Evolutionary conservation across 2,329 filamentous ascomycete genomes (phyloP), one percentile per base, ranked within the genome.

Genomic region (Claviceps arundinis): DNA sequence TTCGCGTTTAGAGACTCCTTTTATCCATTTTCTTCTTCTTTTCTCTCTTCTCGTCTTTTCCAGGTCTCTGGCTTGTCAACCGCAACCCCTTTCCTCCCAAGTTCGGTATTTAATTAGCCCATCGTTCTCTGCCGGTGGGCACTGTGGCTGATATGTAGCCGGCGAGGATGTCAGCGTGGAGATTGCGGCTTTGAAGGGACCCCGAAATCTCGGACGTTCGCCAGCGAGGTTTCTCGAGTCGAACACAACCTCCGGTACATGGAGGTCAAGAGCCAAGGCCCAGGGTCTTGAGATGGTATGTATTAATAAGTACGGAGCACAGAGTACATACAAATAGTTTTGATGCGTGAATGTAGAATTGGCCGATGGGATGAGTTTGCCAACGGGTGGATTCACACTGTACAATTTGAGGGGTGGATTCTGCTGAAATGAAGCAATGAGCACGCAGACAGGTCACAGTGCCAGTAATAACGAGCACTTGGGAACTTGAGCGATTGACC

Each of bases 401-500:
- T 47, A 17, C 50, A 43, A 24, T 19, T 16, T 14, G 6, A 43
- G 40, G 40, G 34, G 51, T 52, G 47, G 51, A 22, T 52, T 52
- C 34, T 52, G 19, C 17, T 48, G 30, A 44, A 47, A 52, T 50
- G 51, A 50, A 50, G 51, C 48, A 47, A 50, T 50, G 37, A 50
- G 42, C 34, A 53, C 38, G 48, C 37, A 43, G 50, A 50, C 34
- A 50, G 38, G 37, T 24, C 52, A 53, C 52, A 50, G 50, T 46
- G 50, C 43, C 11, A 43, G 47, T 34, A 19, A 42, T 34, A 19
- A 42, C 19, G 9, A 48, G 43, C 22, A 34, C 9, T 11, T 11
- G 9, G 30, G 30, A 34, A 11, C 9, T 11, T 11, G 30, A 34
- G 30, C 30, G 9, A 34, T 34, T 11, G 30, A 34, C 16, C 42